phyloP scores from a whole-genome alignment of 768 basidiomycete genomes.

The Rhodotorula babjevae region DNA sequence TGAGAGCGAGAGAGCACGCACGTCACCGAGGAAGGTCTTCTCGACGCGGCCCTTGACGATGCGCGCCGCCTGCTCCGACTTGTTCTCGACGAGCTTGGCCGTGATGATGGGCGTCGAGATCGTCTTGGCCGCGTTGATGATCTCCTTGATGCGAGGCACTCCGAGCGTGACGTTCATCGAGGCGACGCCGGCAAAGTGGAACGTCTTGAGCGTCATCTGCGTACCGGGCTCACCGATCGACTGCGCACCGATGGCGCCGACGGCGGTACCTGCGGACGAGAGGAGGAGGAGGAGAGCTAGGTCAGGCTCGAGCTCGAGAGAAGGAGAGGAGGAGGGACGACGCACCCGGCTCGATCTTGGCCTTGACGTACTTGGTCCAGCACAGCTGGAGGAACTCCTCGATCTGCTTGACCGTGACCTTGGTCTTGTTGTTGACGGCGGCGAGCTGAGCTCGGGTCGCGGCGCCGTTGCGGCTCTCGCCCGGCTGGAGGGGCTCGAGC shows the following conservation, averaged over 20 bases:
- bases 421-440: slow-evolving; percentile 80
- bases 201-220: slow-evolving; percentile 99
- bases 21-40: slow-evolving; percentile 89
- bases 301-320: not conserved
- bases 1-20: slow-evolving; percentile 45
- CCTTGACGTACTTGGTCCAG: slow-evolving; percentile 86
- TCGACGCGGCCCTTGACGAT: slow-evolving; percentile 96
- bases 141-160: slow-evolving; percentile 99
- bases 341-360: slow-evolving; percentile 89
- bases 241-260: slow-evolving; percentile 96
- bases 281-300: not conserved
- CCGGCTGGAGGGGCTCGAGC: slow-evolving; percentile 43
- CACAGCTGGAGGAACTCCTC: slow-evolving; percentile 75
- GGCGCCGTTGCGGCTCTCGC: not conserved
- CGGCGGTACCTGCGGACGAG: slow-evolving; percentile 71
- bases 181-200: slow-evolving; percentile 99
- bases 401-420: slow-evolving; percentile 79
- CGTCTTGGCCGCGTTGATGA: slow-evolving; percentile 95
- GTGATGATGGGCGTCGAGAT: slow-evolving; percentile 99
- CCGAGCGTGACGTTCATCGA: slow-evolving; percentile 99
- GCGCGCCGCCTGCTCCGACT: slow-evolving; percentile 81
- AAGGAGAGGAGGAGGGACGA: not conserved
- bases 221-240: slow-evolving; percentile 99
- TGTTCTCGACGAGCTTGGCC: slow-evolving; percentile 76
- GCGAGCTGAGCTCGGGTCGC: slow-evolving; percentile 53